Percentiles rank a stretch among this genome's conserved stretches.
phyloP scores from a whole-genome alignment of 805 yeast genomes.

The Yamadazyma olivae region DNA sequence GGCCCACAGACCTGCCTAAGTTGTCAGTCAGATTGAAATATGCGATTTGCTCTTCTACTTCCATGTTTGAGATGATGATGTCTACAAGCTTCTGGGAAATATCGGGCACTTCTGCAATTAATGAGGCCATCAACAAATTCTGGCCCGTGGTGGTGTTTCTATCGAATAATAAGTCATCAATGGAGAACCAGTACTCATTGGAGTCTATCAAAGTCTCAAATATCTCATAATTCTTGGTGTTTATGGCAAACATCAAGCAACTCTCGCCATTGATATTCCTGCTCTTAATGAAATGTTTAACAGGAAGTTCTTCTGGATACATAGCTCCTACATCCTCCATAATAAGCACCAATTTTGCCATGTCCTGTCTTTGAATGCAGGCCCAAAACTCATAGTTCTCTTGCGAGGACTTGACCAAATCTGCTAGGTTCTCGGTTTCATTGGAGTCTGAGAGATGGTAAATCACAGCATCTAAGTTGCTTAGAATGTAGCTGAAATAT shows the following conservation, averaged over 20 bases:
- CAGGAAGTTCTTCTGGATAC: conserved; percentile 13
- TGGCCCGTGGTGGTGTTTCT: conserved; percentile 47
- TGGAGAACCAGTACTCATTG: conserved; percentile 48
- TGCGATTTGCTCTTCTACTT: conserved; percentile 40
- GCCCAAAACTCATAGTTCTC: conserved; percentile 55
- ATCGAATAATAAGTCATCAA: conserved; percentile 70
- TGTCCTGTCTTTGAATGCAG: conserved; percentile 36
- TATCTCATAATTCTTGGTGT: conserved; percentile 40
- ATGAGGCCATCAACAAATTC: conserved; percentile 58
- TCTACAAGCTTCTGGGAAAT: conserved; percentile 44
- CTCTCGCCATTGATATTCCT: conserved; percentile 62
- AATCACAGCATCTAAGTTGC: conserved; percentile 82
- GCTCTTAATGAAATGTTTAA: conserved; percentile 21
- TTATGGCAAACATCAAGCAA: conserved; percentile 59
- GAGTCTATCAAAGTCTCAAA: conserved; percentile 46
- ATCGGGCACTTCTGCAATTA: conserved; percentile 50
- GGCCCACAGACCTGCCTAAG: conserved; percentile 64
- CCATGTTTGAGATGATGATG: conserved; percentile 39
- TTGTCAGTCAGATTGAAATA: conserved; percentile 54
- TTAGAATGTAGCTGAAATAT: conserved; percentile 67
- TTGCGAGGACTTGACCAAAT: conserved; percentile 40
- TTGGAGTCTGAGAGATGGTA: conserved; percentile 47
- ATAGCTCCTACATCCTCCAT: conserved; percentile 12
- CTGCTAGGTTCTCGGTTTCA: conserved; percentile 11
- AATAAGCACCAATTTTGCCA: conserved; percentile 11